Conservation (phyloP, 2,329 filamentous ascomycete species). For the Cladosporium halotolerans region DNA sequence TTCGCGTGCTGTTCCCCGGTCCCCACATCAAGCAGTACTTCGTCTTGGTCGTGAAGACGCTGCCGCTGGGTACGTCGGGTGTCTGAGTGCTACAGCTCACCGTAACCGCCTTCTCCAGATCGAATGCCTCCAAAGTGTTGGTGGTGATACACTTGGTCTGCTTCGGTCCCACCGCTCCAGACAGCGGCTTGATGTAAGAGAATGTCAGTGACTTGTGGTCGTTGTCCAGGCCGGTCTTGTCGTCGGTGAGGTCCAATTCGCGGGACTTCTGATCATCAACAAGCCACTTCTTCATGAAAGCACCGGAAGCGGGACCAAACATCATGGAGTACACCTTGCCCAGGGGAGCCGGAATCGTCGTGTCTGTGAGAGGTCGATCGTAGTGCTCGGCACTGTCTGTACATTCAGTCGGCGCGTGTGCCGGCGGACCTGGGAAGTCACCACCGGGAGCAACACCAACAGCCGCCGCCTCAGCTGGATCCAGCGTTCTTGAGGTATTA, state of each 20-base stretch:
- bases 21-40: constrained; percentile 93
- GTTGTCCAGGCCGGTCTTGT: constrained; percentile 64
- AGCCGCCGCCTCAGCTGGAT: constrained; percentile 33
- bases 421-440: constrained; percentile 79
- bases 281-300: constrained; percentile 83
- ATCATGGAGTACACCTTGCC: constrained; percentile 86
- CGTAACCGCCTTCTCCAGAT: constrained; percentile 80
- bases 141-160: constrained; percentile 92
- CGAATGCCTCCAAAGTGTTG: constrained; percentile 75
- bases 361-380: constrained; percentile 78
- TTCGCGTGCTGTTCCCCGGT: constrained; percentile 73
- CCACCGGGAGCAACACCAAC: constrained; percentile 37
- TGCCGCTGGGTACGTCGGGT: constrained; percentile 90
- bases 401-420: constrained; percentile 80
- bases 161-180: constrained; percentile 76
- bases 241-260: constrained; percentile 77
- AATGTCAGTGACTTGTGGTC: constrained; percentile 71
- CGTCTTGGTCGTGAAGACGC: constrained; percentile 85
- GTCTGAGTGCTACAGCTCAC: constrained; percentile 80
- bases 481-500: constrained; percentile 25
- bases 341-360: constrained; percentile 76
- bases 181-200: constrained; percentile 86
- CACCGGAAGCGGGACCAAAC: constrained; percentile 72
- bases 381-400: constrained; percentile 73
- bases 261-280: constrained; percentile 79